Percentiles rank a stretch among this genome's conserved stretches.
These are phyloP conservation scores for Hypomontagnella monticulosa DNA, from an alignment of 495 filamentous ascomycete species.

Conservation along the genomic window DNA sequence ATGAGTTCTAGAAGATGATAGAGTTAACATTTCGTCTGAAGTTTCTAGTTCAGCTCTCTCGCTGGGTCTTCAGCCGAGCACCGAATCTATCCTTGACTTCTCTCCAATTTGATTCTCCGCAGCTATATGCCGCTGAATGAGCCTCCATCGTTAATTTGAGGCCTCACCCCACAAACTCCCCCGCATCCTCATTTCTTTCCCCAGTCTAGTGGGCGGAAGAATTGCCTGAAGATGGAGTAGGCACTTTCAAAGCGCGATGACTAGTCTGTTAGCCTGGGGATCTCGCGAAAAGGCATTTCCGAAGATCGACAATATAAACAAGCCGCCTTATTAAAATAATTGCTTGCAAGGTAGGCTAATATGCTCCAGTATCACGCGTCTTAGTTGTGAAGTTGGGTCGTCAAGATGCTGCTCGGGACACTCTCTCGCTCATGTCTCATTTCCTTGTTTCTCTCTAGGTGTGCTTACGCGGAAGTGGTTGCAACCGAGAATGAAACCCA, in stretches of 20 bases:
- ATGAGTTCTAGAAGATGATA: not conserved
- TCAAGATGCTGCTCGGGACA: slow-evolving; percentile 31
- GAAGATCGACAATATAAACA: slow-evolving; percentile 43
- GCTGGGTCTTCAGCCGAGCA: slow-evolving; percentile 34
- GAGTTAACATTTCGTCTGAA: not conserved
- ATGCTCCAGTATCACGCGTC: slow-evolving; percentile 33
- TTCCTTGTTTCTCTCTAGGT: slow-evolving; percentile 24
- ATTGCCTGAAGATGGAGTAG: slow-evolving; percentile 31
- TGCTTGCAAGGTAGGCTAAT: slow-evolving; percentile 36
- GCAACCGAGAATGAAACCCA: slow-evolving; percentile 37
- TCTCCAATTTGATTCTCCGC: slow-evolving; percentile 36
- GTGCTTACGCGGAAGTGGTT: slow-evolving; percentile 35
- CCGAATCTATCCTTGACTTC: slow-evolving; percentile 31
- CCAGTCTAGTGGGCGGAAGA: slow-evolving; percentile 36
- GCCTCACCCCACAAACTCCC: slow-evolving; percentile 39
- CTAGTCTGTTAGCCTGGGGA: slow-evolving; percentile 10
- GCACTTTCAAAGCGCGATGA: slow-evolving; percentile 10
- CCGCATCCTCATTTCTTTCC: slow-evolving; percentile 33
- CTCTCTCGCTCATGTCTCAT: slow-evolving; percentile 29
- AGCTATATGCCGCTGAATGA: slow-evolving; percentile 34
- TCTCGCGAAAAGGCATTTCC: slow-evolving; percentile 34
- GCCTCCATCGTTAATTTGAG: slow-evolving; percentile 24
- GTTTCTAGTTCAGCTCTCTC: slow-evolving; percentile 9
- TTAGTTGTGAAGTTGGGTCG: slow-evolving; percentile 16
- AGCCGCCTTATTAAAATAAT: slow-evolving; percentile 29